Evolutionary conservation across 2,329 filamentous ascomycete species (phyloP).

Genomic region (Pseudocercospora macadamiae): DNA sequence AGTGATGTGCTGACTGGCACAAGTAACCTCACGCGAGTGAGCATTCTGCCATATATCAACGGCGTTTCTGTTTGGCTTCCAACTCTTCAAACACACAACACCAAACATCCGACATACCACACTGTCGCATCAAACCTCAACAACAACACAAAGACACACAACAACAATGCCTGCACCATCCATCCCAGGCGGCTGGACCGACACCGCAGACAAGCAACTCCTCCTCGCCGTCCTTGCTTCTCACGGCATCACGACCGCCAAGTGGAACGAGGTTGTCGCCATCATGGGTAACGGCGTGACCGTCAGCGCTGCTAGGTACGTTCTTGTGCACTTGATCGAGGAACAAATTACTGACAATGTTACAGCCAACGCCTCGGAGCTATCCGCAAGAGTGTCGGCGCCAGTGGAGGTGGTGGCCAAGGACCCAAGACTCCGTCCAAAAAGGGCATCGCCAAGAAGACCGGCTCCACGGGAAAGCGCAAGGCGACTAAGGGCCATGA

Average conservation of each 20-base stretch:
- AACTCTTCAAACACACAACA: not conserved
- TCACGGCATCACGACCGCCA: not conserved
- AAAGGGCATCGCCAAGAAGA: constrained; percentile 12
- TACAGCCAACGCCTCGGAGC: too few relatives aligned
- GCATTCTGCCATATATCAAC: too few relatives aligned
- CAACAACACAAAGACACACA: not conserved
- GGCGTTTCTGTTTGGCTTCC: too few relatives aligned
- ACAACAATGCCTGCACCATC: constrained; percentile 1
- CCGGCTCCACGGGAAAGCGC: constrained; percentile 4
- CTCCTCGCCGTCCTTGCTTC: constrained; percentile 3
- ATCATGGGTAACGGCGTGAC: not conserved
- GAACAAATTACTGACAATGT: too few relatives aligned
- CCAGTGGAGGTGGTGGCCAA: not conserved
- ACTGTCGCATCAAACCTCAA: too few relatives aligned
- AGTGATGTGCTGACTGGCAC: not conserved
- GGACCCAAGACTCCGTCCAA: constrained; percentile 2
- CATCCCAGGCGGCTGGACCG: constrained; percentile 10
- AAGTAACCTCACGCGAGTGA: not conserved
- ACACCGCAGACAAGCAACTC: constrained; percentile 9
- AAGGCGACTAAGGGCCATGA: constrained; percentile 3
- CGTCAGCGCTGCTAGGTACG: not conserved
- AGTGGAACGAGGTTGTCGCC: not conserved
- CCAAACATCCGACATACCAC: too few relatives aligned
- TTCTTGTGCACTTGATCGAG: too few relatives aligned
- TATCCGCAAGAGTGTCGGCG: too few relatives aligned